Conservation (phyloP, 306 rosid species). For the Trichosanthes truncata region DNA sequence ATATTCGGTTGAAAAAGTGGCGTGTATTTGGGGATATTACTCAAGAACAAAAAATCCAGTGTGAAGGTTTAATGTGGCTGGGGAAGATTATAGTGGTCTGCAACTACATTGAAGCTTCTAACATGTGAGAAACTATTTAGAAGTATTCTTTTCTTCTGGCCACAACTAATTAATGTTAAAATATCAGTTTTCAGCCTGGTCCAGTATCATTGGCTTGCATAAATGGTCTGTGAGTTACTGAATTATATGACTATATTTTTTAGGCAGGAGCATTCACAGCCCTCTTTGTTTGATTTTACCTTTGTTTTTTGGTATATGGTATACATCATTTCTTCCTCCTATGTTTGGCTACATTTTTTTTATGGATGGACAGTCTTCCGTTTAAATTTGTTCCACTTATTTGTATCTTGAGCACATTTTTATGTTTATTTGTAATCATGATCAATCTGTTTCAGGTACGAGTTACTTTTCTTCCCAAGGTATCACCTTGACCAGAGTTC, state of each 20-base stretch:
- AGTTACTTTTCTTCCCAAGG: conserved; percentile 92
- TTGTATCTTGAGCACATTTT: conserved; percentile 13
- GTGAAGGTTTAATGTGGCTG: conserved; percentile 95
- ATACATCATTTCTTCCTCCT: background rate
- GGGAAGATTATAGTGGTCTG: conserved; percentile 96
- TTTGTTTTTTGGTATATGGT: background rate
- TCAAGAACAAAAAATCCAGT: conserved; percentile 86
- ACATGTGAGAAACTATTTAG: conserved; percentile 39
- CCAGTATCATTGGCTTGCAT: background rate
- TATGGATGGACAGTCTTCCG: background rate
- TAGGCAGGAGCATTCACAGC: background rate
- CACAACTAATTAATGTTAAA: background rate
- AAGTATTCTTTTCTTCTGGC: conserved; percentile 1
- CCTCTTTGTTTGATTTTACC: background rate
- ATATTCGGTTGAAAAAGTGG: conserved; percentile 81
- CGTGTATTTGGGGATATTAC: conserved; percentile 92
- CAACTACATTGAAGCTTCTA: conserved; percentile 77
- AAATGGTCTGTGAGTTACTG: background rate
- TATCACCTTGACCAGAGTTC: conserved; percentile 99
- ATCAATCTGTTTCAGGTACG: conserved; percentile 55
- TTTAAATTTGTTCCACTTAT: background rate
- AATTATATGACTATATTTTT: background rate
- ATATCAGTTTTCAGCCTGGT: background rate
- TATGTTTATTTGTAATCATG: conserved; percentile 4
- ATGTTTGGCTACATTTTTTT: background rate